Base-by-base conservation (phyloP, 768 basidiomycete species). In the Russula lepida region DNA sequence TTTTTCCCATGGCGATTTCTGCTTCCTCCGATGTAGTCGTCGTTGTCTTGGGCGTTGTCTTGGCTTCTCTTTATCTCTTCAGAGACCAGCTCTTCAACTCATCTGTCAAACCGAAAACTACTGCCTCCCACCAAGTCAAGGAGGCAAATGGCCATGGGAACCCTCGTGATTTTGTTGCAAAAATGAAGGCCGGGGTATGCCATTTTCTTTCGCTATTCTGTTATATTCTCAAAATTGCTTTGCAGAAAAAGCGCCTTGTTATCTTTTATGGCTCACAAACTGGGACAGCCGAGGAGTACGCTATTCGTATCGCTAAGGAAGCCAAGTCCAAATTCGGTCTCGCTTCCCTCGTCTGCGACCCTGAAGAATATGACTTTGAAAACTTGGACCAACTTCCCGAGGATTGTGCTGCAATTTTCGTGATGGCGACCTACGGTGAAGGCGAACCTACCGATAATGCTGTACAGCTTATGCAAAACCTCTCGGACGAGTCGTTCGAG, bases 191-290 rank as follows among this genome's bases (percentile, higher is more conserved):
- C 63, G 86, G 84, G 43, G 95, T 98, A 75, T 72, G 91, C 81
- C 8, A 7, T 23, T 63, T 30, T 46, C 48, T 56, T 60, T 46
- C 9, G 56, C 33, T 59, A 55, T 12, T 41, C 35, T 8, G 23
- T 47, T 23, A 25, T 33, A 56, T 30, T 62, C 68, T 55, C 35
- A 35, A 58, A 35, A 6, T 35, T 54, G 0, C 37, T 19, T 35
- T 62, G 41, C 69, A 98, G 95, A 95, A 95, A 83, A 98, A 97
- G 74, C 92, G 94, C 63, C 77, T 95, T 17, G 89, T 92, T 68
- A 98, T 98, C 70, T 95, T 99, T 73, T 99, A 97, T 70, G 95
- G 95, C 60, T 98, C 95, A 23, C 95, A 99, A 71, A 99, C 95
- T 0, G 95, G 95, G 59, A 99, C 95, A 17, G 95, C 95, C 2